Evolutionary conservation across 371 early-diverging fungal species (phyloP), one percentile per base, ranked within the genome.

Genomic region (Mucor mucedo): DNA sequence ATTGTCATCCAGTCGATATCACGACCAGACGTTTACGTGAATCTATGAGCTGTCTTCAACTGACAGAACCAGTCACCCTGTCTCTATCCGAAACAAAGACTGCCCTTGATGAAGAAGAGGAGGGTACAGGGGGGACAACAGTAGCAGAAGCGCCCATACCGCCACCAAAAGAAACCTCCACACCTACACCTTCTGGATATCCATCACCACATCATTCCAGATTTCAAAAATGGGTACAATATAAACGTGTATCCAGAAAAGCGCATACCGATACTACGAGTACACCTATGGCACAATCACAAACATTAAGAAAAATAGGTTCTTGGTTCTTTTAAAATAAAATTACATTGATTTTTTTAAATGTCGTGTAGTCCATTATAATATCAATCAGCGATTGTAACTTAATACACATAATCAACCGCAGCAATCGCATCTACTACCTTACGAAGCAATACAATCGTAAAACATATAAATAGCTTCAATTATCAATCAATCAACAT

Each of bases 201-300:
- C 63, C 64, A 6, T 60, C 60, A 3, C 66, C 61, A 29, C 21
- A 40, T 8, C 16, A 47, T 57, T 57, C 30, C 21, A 50, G 58
- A 27, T 56, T 69, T 39, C 50, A 65, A 47, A 69, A 61, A 49
- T 69, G 69, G 69, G 27, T 57, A 4, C 56, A 62, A 14, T 52
- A 61, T 16, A 66, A 62, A 16, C 55, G 55, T 35, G 2, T 29
- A 3, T 40, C 56, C 9, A 56, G 30, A 55, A 63, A 63, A 50
- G 14, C 42, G 3, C 29, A 56, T 41, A 57, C 63, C 8, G 63
- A 63, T n/a, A 63, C 63, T 8, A 21, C 52, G 3, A 32, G 50
- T 8, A 63, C 63, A 7, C 63, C 63, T 42, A 41, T 52, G 29
- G 27, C 14, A 7, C 63, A 63, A 42, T 63, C 63, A 11, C 63